Conservation (phyloP, 106 monocot species). For the Dendrobium chrysotoxum region DNA sequence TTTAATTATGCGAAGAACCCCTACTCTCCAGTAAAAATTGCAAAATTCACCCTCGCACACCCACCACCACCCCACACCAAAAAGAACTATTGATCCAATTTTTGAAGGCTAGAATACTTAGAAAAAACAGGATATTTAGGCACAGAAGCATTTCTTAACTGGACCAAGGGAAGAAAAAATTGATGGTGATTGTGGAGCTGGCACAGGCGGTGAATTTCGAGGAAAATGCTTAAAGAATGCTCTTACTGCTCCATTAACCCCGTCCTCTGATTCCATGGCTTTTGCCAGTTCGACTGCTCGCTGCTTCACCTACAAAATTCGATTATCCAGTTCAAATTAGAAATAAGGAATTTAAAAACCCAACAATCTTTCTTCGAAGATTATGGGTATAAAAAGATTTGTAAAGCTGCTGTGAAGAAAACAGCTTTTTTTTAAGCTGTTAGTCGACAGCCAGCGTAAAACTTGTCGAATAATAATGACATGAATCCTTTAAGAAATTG, state of each 20-base stretch:
- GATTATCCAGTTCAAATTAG: neutral
- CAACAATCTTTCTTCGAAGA: neutral
- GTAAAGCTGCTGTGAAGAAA: no score
- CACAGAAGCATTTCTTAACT: constrained; percentile 34
- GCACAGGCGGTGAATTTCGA: constrained; percentile 2
- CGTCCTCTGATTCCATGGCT: constrained; percentile 55
- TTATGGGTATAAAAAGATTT: neutral
- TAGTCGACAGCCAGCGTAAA: no score
- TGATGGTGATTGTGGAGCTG: constrained; percentile 1
- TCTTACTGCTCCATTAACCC: constrained; percentile 50
- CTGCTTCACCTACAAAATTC: constrained; percentile 45
- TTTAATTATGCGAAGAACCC: no score
- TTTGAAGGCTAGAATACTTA: no score
- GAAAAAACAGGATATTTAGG: neutral
- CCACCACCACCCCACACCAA: no score
- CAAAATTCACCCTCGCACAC: no score
- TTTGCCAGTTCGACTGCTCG: constrained; percentile 38
- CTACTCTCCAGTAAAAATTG: no score
- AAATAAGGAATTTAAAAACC: neutral
- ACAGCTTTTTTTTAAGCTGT: no score
- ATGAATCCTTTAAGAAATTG: no score
- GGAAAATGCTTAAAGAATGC: constrained; percentile 64
- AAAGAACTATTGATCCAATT: no score
- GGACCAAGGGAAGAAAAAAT: constrained; percentile 11
- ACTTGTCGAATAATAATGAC: no score